Conservation (phyloP, 805 yeast genomes). For the Saturnispora zaruensis region DNA sequence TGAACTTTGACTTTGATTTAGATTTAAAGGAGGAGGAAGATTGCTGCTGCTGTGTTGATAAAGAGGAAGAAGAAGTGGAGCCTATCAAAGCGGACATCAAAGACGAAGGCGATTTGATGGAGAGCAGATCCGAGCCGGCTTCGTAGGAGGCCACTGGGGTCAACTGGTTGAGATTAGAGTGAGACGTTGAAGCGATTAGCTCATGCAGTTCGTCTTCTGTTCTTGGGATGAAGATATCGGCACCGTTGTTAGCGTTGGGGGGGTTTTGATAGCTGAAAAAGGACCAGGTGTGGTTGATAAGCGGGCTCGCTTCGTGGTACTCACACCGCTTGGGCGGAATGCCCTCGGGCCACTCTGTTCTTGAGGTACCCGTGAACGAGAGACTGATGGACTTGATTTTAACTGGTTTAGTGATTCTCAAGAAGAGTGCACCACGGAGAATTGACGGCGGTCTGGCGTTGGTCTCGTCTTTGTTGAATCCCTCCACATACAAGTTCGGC, state of each 20-base stretch:
- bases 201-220: conserved; percentile 27
- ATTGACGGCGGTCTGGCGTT: conserved; percentile 65
- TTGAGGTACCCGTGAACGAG: conserved; percentile 55
- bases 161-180: conserved; percentile 8
- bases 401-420: conserved; percentile 63
- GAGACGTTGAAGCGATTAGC: not conserved
- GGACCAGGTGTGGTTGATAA: conserved; percentile 85
- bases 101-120: conserved; percentile 24
- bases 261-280: conserved; percentile 45
- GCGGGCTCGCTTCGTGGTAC: conserved; percentile 52
- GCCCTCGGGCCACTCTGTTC: conserved; percentile 98
- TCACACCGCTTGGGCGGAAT: conserved; percentile 81
- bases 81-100: conserved; percentile 24
- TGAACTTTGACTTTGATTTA: not conserved
- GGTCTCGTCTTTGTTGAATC: conserved; percentile 62
- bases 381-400: conserved; percentile 59
- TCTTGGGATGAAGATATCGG: conserved; percentile 35
- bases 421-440: conserved; percentile 67
- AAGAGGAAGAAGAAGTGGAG: conserved; percentile 15
- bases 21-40: not conserved
- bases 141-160: conserved; percentile 26
- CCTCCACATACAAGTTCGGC: conserved; percentile 70
- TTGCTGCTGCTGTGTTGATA: conserved; percentile 6
- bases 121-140: conserved; percentile 11
- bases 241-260: conserved; percentile 32